These are phyloP conservation scores for Wickerhamomyces sydowiorum DNA, from an alignment of 805 yeast species.

Conservation along the genomic window DNA sequence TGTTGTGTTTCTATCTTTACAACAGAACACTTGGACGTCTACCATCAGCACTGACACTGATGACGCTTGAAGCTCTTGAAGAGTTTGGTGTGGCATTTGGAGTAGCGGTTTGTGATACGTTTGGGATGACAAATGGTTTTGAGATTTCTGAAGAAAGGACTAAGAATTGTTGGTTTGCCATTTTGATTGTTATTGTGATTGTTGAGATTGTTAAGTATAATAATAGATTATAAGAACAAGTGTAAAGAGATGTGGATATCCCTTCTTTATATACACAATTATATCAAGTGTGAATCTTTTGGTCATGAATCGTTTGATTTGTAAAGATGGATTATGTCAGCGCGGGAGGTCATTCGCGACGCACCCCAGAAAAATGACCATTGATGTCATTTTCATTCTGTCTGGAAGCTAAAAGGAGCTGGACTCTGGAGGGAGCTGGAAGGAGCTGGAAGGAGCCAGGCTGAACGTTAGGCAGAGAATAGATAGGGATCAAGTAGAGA, in stretches of 20 bases:
- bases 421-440: neutral
- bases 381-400: too few relatives aligned
- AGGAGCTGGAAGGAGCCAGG: neutral
- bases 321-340: too few relatives aligned
- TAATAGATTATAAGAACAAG: too few relatives aligned
- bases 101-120: conserved; percentile 55
- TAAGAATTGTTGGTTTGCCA: conserved; percentile 32
- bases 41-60: neutral
- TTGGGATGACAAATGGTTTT: conserved; percentile 61
- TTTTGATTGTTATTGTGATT: conserved; percentile 6
- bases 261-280: too few relatives aligned
- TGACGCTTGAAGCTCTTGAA: neutral
- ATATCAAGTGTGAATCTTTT: too few relatives aligned
- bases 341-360: conserved; percentile 3
- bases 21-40: neutral
- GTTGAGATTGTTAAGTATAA: neutral
- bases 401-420: too few relatives aligned
- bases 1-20: neutral
- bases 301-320: too few relatives aligned
- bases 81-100: neutral
- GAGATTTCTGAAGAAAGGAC: conserved; percentile 49
- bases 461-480: neutral
- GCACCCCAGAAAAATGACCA: conserved; percentile 1
- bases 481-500: too few relatives aligned
- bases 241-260: too few relatives aligned